Base-by-base conservation (phyloP, 257 asterid species). In the Solanum microdontum region DNA sequence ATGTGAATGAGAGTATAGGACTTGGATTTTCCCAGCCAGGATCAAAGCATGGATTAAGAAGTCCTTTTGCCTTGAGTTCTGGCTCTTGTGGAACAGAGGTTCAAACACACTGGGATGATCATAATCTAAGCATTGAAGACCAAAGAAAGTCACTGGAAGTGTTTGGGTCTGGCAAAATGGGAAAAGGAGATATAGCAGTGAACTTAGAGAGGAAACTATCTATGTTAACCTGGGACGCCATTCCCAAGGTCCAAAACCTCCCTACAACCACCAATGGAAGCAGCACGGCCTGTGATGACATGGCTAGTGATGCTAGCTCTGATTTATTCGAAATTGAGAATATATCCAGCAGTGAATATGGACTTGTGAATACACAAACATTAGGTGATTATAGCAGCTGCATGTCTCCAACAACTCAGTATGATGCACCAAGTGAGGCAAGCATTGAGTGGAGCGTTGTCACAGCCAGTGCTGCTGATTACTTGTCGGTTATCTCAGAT, bases 141-240 rank as follows among this genome's bases (percentile, higher is more conserved):
- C 43, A 94, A 1, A 88, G 97, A 36, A 91, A 37, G 11, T 94
- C 99, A 0, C 80, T 95, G 23, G 98, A 95, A 13, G 99, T 96
- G 19, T 96, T 96, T 62, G 98, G 99, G 1, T 92, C 93, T 3
- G 77, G 75, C 8, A 69, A 87, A 64, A 87, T 30, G 87, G 82
- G 43, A 36, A 94, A 93, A 70, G 92, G 94, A 11, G 92, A 90
- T 30, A 62, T 89, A 2, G 87, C 93, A 0, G 77, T 88, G 26
- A 94, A 93, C 86, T 88, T 95, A 88, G 98, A 93, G 88, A 90
- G 95, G 87, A 95, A 94, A 72, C 94, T 96, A 12, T 94, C 98
- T n/a, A 91, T 94, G 92, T 86, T 96, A 75, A 91, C 97, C 14
- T 95, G 99, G 99, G 99, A 95, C n/a, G 99, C 99, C 0, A 93